Evolutionary conservation across 805 yeast genomes (phyloP), one percentile per base, ranked within the genome.

Genomic region (Groenewaldozyma salmanticensis): DNA sequence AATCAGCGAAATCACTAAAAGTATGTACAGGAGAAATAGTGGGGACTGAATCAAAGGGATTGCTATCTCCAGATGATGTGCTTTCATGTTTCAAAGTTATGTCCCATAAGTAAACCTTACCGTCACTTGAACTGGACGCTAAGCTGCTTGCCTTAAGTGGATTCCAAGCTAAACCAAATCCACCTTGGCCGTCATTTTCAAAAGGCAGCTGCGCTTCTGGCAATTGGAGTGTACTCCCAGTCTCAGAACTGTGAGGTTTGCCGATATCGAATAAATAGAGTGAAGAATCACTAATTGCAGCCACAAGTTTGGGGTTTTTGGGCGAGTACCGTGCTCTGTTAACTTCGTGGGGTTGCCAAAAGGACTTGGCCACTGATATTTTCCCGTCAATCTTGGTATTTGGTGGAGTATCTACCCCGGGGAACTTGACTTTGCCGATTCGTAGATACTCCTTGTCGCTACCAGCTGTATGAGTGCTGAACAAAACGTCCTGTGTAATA

Each of bases 161-260:
- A 42, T 72, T 64, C 94, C 94, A 85, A 46, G 79, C 78, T 38
- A 86, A 60, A 2, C 80, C 82, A 54, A 68, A 76, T 1, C 94
- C 94, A 50, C 29, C 29, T 9, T 24, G 29, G 11, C 29, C 29
- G 29, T 24, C 29, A 24, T 24, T 24, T 24, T 24, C 29, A 24
- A 9, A 24, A 9, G 29, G 19, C 20, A 36, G 19, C 11, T 16
- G 18, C 33, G 39, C 13, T 7, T 7, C 29, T 13, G 21, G 38
- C 33, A 18, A 50, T 40, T 16, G 48, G 39, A n/a, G 27, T 21
- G 40, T 31, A 46, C 39, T 20, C 17, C 17, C 19, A 18, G 27
- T 31, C 20, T n/a, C 31, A 7, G 29, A 44, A 34, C 27, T 37
- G 35, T 31, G 32, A 35, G 17, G 44, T 38, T 11, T 33, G 18